phyloP scores from a whole-genome alignment of 139 green algal genomes.

The Picochlorum sp. region DNA sequence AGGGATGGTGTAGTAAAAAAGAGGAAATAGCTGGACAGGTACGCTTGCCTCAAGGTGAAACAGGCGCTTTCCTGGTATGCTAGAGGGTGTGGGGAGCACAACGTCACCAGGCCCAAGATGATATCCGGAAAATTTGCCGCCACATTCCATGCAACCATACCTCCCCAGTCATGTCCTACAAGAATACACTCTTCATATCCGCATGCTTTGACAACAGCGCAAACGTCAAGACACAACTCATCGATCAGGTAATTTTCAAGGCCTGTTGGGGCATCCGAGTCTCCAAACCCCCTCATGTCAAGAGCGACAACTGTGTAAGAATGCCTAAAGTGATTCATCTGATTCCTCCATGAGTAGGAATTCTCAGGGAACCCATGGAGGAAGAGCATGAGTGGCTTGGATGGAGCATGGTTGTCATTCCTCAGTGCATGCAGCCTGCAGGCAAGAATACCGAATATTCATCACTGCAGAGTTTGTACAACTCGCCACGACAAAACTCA shows the following conservation, averaged over 20 bases:
- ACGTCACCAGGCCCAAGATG: conserved; percentile 16
- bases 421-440: too few species aligned
- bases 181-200: conserved; percentile 44
- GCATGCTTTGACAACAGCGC: conserved; percentile 28
- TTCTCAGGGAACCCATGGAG: conserved; percentile 59
- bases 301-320: conserved; percentile 51
- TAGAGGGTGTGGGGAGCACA: conserved; percentile 26
- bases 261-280: conserved; percentile 34
- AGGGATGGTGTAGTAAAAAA: conserved; percentile 14
- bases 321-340: conserved; percentile 23
- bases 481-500: not conserved
- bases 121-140: conserved; percentile 21
- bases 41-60: conserved; percentile 17
- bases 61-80: conserved; percentile 10
- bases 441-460: not conserved
- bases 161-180: conserved; percentile 62
- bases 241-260: conserved; percentile 30
- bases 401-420: too few species aligned
- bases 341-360: conserved; percentile 25
- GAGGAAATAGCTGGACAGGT: conserved; percentile 41
- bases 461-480: not conserved
- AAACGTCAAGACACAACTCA: conserved; percentile 34
- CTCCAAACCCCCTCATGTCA: conserved; percentile 50
- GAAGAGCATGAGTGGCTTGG: conserved; percentile 45
- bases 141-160: conserved; percentile 29